A percentile compares a stretch with the other conserved stretches of the same genome.
Conservation (phyloP, 2,329 filamentous ascomycete species). For the Neofusicoccum cordaticola region DNA sequence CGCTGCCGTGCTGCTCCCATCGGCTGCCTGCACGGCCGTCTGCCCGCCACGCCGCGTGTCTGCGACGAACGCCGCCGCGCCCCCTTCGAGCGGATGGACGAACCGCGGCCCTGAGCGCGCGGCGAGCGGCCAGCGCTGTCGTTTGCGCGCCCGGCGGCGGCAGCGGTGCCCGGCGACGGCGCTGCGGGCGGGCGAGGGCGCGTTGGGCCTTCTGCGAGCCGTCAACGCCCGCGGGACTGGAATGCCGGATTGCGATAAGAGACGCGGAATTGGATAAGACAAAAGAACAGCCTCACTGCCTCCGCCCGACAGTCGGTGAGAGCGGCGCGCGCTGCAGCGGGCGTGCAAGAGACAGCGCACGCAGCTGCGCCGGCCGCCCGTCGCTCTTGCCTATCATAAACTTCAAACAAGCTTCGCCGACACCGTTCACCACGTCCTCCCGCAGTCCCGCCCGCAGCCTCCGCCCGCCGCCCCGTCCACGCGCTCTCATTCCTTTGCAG, state of each 20-base stretch:
- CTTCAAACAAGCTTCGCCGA: neutral
- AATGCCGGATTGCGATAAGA: slow-evolving; percentile 12
- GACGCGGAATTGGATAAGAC: neutral
- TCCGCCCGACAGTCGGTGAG: neutral
- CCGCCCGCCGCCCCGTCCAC: neutral
- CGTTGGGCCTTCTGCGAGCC: neutral
- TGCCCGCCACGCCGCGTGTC: neutral
- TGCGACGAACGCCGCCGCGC: neutral
- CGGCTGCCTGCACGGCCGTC: neutral
- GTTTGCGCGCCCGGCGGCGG: neutral
- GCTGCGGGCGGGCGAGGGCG: neutral
- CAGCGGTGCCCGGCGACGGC: neutral
- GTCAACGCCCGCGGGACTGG: slow-evolving; percentile 6
- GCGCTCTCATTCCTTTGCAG: slow-evolving; percentile 4
- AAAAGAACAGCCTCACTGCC: neutral
- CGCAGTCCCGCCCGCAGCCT: neutral
- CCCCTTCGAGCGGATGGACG: no score
- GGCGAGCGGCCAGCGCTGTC: neutral
- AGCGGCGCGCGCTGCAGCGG: neutral
- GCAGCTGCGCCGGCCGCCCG: slow-evolving; percentile 3
- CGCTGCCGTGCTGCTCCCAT: neutral
- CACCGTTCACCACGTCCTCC: neutral
- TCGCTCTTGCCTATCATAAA: neutral
- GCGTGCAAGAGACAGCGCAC: neutral
- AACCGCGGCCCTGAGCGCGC: neutral